Percentiles rank a stretch among this genome's conserved stretches.
phyloP scores from a whole-genome alignment of 371 early-diverging fungal species.

The Polyrhizophydium stewartii region DNA sequence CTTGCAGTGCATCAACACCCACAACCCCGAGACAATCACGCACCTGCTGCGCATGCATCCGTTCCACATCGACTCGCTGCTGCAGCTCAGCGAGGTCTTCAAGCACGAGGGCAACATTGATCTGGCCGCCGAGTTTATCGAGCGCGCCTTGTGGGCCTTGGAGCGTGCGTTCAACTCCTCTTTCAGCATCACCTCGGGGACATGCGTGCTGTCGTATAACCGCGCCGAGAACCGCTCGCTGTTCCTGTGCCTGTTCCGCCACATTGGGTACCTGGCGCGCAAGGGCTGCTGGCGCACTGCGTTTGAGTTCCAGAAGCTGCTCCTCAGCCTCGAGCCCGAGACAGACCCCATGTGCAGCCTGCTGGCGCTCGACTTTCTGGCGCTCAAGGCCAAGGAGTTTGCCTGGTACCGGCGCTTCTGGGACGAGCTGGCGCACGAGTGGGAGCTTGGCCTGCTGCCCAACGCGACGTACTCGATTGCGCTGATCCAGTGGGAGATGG shows the following conservation, averaged over 20 bases:
- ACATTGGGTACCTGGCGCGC: conserved; percentile 76
- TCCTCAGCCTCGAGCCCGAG: conserved; percentile 71
- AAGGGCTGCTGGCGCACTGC: conserved; percentile 92
- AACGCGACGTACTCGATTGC: conserved; percentile 77
- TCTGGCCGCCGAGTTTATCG: conserved; percentile 33
- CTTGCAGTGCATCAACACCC: conserved; percentile 62
- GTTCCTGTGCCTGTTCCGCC: conserved; percentile 77
- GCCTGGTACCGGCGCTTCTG: conserved; percentile 60
- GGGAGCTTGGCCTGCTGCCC: conserved; percentile 51
- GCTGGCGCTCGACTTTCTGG: conserved; percentile 77
- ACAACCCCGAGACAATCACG: conserved; percentile 72
- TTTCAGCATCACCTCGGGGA: conserved; percentile 68
- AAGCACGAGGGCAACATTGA: conserved; percentile 56
- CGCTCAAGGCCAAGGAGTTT: conserved; percentile 72
- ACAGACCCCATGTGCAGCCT: conserved; percentile 73
- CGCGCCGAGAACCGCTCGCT: conserved; percentile 74
- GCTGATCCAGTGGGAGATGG: conserved; percentile 66
- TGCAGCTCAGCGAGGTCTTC: conserved; percentile 79
- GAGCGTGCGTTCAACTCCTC: conserved; percentile 66
- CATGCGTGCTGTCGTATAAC: conserved; percentile 62
- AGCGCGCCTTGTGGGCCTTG: conserved; percentile 74
- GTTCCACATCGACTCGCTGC: conserved; percentile 78
- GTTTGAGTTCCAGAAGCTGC: conserved; percentile 80
- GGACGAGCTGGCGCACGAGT: conserved; percentile 38
- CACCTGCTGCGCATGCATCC: conserved; percentile 68